A percentile compares a stretch with the other conserved stretches of the same genome.
Evolutionary conservation across 306 rosid genomes (phyloP).

Genomic region (Acacia acuminata): DNA sequence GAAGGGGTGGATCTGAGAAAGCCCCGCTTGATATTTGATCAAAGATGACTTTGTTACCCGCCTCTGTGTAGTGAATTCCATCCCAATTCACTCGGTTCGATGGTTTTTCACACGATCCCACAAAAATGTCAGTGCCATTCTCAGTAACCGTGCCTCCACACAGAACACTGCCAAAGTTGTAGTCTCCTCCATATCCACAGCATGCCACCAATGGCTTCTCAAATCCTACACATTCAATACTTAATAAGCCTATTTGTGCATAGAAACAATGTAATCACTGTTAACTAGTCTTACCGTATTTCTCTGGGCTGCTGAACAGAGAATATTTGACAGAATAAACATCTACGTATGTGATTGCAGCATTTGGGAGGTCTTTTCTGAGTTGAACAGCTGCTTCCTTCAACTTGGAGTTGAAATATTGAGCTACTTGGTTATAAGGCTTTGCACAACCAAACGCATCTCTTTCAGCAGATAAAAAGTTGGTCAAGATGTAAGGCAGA

Average conservation of each 20-base stretch:
- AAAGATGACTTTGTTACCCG: conserved; percentile 42
- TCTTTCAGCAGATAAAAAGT: conserved; percentile 26
- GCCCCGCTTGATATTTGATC: conserved; percentile 41
- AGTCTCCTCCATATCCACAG: conserved; percentile 63
- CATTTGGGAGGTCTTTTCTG: conserved; percentile 51
- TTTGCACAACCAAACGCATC: conserved; percentile 61
- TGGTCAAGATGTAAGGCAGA: conserved; percentile 32
- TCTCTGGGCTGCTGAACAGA: conserved; percentile 38
- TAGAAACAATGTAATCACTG: background rate
- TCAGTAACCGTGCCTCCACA: conserved; percentile 30
- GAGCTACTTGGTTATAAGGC: conserved; percentile 25
- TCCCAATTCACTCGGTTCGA: conserved; percentile 46
- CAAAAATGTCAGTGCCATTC: conserved; percentile 37
- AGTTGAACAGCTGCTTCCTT: conserved; percentile 49
- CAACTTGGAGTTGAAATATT: conserved; percentile 53
- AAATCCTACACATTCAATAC: conserved; percentile 41
- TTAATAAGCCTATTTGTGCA: background rate
- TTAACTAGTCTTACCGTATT: conserved; percentile 43
- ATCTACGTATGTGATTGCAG: conserved; percentile 74
- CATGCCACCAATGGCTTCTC: conserved; percentile 50
- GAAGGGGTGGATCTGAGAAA: conserved; percentile 49
- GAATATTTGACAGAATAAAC: conserved; percentile 42
- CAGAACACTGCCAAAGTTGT: conserved; percentile 26
- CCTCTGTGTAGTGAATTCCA: conserved; percentile 55
- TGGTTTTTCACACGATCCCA: conserved; percentile 41